Evolutionary conservation across 1,284 basidiomycete species (phyloP).

Genomic region (Apiotrichum laibachii): DNA sequence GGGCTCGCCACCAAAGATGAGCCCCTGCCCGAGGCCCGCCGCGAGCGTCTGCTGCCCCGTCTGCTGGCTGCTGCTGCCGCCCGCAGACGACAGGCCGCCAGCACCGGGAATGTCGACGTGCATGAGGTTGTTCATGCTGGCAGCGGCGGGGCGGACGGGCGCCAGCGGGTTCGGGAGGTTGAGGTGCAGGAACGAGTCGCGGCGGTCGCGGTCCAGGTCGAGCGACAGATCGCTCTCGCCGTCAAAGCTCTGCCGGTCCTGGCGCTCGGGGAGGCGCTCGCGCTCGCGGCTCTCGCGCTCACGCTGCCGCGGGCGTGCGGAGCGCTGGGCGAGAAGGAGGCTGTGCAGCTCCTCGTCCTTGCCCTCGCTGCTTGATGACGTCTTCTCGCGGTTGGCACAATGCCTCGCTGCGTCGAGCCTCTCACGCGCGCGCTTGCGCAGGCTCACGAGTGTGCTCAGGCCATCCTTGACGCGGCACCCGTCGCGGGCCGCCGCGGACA

Average conservation of each 20-base stretch:
- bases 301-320: neutral
- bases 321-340: conserved; percentile 10
- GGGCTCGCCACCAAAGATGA: conserved; percentile 1
- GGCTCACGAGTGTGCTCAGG: conserved; percentile 39
- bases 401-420: conserved; percentile 20
- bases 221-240: no score
- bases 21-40: neutral
- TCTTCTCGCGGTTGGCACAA: neutral
- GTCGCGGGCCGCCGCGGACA: conserved; percentile 40
- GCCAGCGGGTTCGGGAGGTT: conserved; percentile 5
- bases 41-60: no score
- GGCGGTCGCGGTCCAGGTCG: neutral
- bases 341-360: conserved; percentile 15
- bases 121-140: neutral
- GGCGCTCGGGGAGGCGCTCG: neutral
- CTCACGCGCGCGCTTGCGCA: conserved; percentile 40
- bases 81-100: no score
- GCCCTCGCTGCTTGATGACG: neutral
- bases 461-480: conserved; percentile 49
- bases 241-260: neutral
- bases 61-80: neutral
- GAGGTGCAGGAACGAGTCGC: no score
- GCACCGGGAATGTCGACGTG: no score
- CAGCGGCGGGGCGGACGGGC: neutral
- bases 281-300: neutral